Evolutionary conservation across 23 red algal species (phyloP), one percentile per base, ranked within the genome.

Genomic region (Gracilaria gracilis): DNA sequence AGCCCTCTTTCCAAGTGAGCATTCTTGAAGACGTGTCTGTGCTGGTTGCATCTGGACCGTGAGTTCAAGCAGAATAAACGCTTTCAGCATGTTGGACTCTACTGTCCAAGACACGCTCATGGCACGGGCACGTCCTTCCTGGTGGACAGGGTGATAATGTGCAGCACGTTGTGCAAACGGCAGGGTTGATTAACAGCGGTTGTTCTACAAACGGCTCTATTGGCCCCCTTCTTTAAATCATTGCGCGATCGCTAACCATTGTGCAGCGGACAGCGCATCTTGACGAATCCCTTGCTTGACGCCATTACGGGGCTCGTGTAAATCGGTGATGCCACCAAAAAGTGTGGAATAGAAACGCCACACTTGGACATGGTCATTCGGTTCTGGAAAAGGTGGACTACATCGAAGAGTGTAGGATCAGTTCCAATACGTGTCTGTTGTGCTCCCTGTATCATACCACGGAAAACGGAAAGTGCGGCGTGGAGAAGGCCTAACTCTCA

Each of bases 11-110:
- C 72, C 72, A 77, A 77, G 72, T 77, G 72, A 77, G 72, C 72
- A 51, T 77, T 77, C 46, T 77, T 51, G 72, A 48, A 77, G 72
- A 77, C 72, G 72, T 77, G 72, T 77, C 72, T 77, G 31, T 42
- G 72, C 40, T 77, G 72, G 40, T 49, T 37, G 19, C 72, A 31
- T 28, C 27, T 1, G 72, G 72, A 51, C 69, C 69, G 36, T 74
- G 16, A n/a, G 23, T 49, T 49, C 19, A 37, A 28, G 72, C 40
- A 2, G 72, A 49, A 77, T 35, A 20, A 27, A 8, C 27, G 42
- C 40, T 16, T 28, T 50, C 72, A 77, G 27, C 31, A 20, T 8
- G 64, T 0, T 37, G 64, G 31, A 36, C 27, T 34, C 64, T 19
- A 69, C 64, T 69, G 32, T 69, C 64, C 32, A 69, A 9, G 7